phyloP scores from a whole-genome alignment of 139 green algal genomes.

The Trebouxia sp. region DNA sequence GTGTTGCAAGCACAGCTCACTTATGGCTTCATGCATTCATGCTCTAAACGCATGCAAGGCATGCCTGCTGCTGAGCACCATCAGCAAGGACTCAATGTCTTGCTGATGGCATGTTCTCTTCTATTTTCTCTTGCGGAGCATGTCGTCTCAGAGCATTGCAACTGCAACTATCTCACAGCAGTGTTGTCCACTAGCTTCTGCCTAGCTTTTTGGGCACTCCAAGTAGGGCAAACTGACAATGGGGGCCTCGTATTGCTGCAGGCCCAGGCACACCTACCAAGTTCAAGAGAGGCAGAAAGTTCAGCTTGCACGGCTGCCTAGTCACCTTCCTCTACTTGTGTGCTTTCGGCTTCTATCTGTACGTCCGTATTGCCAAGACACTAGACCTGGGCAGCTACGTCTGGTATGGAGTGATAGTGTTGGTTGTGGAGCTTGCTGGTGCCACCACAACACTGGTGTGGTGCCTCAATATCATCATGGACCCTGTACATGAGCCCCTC shows the following conservation, averaged over 20 bases:
- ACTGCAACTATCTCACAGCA: too few species aligned
- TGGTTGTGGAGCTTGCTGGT: constrained; percentile 39
- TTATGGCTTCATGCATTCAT: too few species aligned
- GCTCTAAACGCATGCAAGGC: too few species aligned
- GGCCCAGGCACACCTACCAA: constrained; percentile 4
- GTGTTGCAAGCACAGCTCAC: too few species aligned
- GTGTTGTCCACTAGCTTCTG: too few species aligned
- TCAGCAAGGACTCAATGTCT: too few species aligned
- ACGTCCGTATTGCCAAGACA: constrained; percentile 34
- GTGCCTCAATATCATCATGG: constrained; percentile 34
- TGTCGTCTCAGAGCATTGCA: too few species aligned
- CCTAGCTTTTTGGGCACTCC: too few species aligned
- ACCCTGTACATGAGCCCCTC: constrained; percentile 31
- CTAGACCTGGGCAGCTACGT: constrained; percentile 37
- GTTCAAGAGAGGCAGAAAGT: not conserved
- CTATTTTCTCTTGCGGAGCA: too few species aligned
- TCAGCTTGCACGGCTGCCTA: constrained; percentile 18
- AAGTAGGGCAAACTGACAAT: too few species aligned
- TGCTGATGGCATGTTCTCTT: too few species aligned
- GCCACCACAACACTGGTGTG: constrained; percentile 36
- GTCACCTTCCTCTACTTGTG: constrained; percentile 29
- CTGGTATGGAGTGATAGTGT: constrained; percentile 33
- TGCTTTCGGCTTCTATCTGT: constrained; percentile 40
- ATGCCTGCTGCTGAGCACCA: too few species aligned
- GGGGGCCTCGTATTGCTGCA: not conserved